Percentiles rank a stretch among this genome's conserved stretches.
These are phyloP conservation scores for Phytopythium oedochilum DNA, from an alignment of 352 stramenopile species.

Conservation along the genomic window DNA sequence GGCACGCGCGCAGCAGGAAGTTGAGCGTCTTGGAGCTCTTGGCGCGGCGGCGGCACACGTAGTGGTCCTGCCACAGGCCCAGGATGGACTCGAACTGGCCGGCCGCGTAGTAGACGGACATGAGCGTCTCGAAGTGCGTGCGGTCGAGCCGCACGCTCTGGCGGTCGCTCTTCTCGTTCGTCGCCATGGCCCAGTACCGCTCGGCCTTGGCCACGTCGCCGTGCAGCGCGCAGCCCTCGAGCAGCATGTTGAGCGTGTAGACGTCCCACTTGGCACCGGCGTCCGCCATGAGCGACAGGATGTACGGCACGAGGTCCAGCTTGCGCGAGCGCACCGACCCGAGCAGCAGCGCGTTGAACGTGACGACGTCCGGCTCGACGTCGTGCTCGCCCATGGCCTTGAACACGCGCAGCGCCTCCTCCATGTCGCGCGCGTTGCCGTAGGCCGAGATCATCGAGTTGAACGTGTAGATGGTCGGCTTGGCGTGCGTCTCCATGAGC, in stretches of 20 bases:
- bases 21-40: constrained; percentile 81
- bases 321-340: constrained; percentile 48
- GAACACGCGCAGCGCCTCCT: constrained; percentile 58
- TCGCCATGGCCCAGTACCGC: constrained; percentile 51
- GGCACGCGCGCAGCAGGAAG: constrained; percentile 64
- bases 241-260: constrained; percentile 73
- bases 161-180: constrained; percentile 14
- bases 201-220: constrained; percentile 41
- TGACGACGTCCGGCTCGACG: constrained; percentile 49
- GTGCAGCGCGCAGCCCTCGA: constrained; percentile 49
- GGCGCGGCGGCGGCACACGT: constrained; percentile 48
- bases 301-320: constrained; percentile 40
- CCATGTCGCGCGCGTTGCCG: constrained; percentile 55
- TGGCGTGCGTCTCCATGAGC: constrained; percentile 49
- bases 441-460: constrained; percentile 85
- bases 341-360: constrained; percentile 68
- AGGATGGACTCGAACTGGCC: constrained; percentile 50
- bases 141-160: constrained; percentile 52
- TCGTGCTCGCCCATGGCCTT: constrained; percentile 25
- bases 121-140: constrained; percentile 68
- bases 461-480: constrained; percentile 67
- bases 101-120: constrained; percentile 60
- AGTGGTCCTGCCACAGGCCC: constrained; percentile 51
- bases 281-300: constrained; percentile 46
- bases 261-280: constrained; percentile 56